Evolutionary conservation across 768 basidiomycete genomes (phyloP), one percentile per base, ranked within the genome.

Genomic region (Suillus cothurnatus): DNA sequence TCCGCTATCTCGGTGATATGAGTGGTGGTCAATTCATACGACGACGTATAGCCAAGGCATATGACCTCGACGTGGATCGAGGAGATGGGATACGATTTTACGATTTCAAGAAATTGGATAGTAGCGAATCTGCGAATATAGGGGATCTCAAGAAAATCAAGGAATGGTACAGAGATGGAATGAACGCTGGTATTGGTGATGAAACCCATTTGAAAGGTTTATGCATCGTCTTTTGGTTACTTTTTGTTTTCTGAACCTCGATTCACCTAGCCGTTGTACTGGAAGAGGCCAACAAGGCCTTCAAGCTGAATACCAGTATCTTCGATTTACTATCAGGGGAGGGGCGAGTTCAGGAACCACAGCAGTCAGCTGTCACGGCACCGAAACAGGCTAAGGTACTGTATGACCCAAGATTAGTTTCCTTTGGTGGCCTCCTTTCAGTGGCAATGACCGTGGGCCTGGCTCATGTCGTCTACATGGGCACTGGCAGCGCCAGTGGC

Each of bases 1-100:
- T 92, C n/a, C 84, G 91, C 39, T 93, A 93, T 75, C 83, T 93
- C 38, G 92, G 91, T 57, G 92, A 94, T 73, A 80, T 93, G 38
- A 90, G 88, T 52, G 92, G 92, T 6, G 92, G 93, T 1, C 92
- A 93, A 78, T 79, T 83, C 65, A 87, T 93, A 71, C 81, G 86
- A 28, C 80, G 85, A 49, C 81, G 80, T 39, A 74, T 93, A n/a
- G 81, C 82, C 19, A 89, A 90, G 73, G 85, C 89, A 17, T 94
- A 93, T 71, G 81, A 76, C 15, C 81, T 93, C 2, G 82, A 87
- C 61, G 80, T 81, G 36, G 79, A 76, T n/a, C 70, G 73, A 15
- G 86, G 83, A 1, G 68, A 81, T n/a, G 90, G 90, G 6, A 71
- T 86, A 38, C 75, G 78, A 41, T 94, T 94, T 76, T 92, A 91